Evolutionary conservation across 108 stramenopile species (phyloP).

Genomic region (Heterococcus sp.): DNA sequence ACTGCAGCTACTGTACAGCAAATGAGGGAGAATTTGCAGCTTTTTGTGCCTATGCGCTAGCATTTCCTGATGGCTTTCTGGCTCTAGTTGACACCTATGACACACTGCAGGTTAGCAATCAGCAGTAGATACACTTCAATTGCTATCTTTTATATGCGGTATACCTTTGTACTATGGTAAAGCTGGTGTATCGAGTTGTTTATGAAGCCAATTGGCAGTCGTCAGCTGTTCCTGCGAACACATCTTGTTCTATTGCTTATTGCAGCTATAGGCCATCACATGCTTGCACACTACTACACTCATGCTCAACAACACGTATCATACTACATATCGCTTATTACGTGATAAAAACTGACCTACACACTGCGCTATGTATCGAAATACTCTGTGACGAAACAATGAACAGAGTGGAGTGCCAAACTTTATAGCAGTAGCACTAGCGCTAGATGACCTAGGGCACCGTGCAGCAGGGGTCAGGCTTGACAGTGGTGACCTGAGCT

Average conservation of each 20-base stretch:
- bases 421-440: slow-evolving; percentile 83
- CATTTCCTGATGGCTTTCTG: slow-evolving; percentile 85
- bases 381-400: not conserved
- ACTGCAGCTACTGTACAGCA: too few relatives aligned
- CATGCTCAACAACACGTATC: too few relatives aligned
- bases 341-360: not conserved
- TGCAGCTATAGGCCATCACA: not conserved
- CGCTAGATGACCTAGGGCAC: slow-evolving; percentile 80
- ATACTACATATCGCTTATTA: too few relatives aligned
- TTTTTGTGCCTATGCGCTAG: slow-evolving; percentile 89
- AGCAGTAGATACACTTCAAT: too few relatives aligned
- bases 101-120: slow-evolving; percentile 74
- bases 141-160: too few relatives aligned
- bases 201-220: not conserved
- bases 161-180: too few relatives aligned
- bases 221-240: not conserved
- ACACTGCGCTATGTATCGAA: not conserved
- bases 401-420: slow-evolving; percentile 77
- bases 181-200: not conserved
- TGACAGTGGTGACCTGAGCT: slow-evolving; percentile 89
- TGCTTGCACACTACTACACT: too few relatives aligned
- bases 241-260: not conserved
- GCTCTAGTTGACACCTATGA: slow-evolving; percentile 97
- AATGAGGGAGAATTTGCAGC: slow-evolving; percentile 94
- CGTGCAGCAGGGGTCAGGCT: slow-evolving; percentile 82